Evolutionary conservation across 2,329 filamentous ascomycete genomes (phyloP).

Genomic region (Xylaria hypoxylon): DNA sequence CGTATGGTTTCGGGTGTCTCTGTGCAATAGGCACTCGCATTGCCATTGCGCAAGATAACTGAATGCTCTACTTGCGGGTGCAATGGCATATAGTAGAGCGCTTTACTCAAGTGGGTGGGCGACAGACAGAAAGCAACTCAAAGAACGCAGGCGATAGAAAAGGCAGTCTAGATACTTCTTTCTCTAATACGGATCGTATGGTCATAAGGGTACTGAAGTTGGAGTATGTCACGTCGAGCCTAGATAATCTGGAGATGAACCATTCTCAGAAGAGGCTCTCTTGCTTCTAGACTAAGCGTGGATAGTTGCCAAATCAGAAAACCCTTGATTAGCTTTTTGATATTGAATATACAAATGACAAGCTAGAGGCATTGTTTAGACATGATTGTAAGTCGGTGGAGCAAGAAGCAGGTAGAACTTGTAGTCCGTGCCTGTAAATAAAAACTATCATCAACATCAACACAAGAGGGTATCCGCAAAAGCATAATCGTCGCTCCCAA

Average conservation of each 20-base stretch:
- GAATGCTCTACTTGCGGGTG: too few species aligned
- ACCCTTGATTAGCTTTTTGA: not conserved
- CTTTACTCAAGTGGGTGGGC: too few species aligned
- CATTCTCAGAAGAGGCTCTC: not conserved
- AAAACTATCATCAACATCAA: conserved; percentile 34
- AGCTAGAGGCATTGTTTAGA: not conserved
- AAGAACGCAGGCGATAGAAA: too few species aligned
- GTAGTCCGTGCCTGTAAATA: conserved; percentile 1
- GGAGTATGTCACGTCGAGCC: not conserved
- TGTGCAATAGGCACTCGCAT: not conserved
- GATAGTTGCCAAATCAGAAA: not conserved
- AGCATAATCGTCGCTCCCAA: conserved; percentile 27
- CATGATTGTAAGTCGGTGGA: not conserved
- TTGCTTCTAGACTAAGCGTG: not conserved
- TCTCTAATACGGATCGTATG: not conserved
- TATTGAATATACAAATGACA: not conserved
- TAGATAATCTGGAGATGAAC: not conserved
- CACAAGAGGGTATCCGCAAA: conserved; percentile 34
- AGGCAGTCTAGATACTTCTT: not conserved
- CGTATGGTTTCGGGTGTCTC: not conserved
- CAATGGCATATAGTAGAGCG: too few species aligned
- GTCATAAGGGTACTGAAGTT: not conserved
- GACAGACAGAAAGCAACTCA: too few species aligned
- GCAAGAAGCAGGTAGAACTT: not conserved
- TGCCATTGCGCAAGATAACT: too few species aligned